phyloP scores from a whole-genome alignment of 208 protist species.

The Leishmania mexicana region DNA sequence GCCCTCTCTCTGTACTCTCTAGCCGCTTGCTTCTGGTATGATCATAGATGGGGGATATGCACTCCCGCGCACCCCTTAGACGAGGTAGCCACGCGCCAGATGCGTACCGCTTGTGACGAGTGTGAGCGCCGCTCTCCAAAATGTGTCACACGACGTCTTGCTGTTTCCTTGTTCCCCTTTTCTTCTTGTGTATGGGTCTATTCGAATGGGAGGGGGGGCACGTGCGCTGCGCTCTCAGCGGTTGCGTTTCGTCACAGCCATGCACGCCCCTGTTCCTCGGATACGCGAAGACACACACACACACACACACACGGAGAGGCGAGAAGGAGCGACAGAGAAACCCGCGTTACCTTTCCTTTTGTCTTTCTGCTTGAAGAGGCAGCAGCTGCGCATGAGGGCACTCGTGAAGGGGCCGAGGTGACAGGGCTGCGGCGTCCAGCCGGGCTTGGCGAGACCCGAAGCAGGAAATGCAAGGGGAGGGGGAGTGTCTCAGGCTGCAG shows the following conservation, averaged over 20 bases:
- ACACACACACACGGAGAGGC: neutral
- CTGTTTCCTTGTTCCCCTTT: neutral
- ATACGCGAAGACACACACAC: neutral
- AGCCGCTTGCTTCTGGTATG: neutral
- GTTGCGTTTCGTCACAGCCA: neutral
- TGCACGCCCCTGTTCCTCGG: neutral
- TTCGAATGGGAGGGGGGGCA: neutral
- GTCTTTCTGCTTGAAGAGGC: neutral
- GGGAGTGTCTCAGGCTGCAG: neutral
- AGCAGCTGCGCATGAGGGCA: neutral
- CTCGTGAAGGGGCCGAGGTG: neutral
- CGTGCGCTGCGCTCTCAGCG: neutral
- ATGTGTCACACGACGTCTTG: neutral
- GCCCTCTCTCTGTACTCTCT: neutral
- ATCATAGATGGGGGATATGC: neutral
- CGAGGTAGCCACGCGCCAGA: neutral
- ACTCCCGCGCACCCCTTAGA: neutral
- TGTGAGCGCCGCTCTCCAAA: neutral
- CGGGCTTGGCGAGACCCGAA: neutral
- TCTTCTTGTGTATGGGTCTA: neutral
- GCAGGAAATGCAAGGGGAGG: neutral
- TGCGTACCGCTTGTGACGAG: neutral
- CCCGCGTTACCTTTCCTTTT: neutral
- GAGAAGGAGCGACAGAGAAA: neutral
- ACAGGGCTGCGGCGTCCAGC: neutral